phyloP scores from a whole-genome alignment of 345 rosid genomes.

The Citrus glauca region DNA sequence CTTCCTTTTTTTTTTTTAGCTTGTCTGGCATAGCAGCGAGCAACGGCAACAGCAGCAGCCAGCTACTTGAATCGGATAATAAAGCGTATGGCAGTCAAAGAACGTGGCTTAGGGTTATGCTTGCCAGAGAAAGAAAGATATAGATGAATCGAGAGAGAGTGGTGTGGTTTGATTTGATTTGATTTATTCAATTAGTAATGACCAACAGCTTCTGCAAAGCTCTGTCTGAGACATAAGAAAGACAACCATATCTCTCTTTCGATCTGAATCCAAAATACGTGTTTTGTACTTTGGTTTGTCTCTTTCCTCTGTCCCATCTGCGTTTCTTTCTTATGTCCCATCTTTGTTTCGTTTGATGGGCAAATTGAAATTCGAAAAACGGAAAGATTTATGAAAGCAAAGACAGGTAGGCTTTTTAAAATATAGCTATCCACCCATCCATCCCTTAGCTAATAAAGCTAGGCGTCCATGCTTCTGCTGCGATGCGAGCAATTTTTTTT shows the following conservation, averaged over 20 bases:
- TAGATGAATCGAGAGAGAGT: not conserved
- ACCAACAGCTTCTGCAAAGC: not conserved
- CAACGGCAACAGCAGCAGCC: not conserved
- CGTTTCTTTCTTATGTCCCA: not conserved
- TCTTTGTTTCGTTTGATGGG: not conserved
- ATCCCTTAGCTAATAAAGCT: not conserved
- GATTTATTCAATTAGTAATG: not conserved
- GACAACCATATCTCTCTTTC: not conserved
- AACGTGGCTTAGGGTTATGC: constrained; percentile 39
- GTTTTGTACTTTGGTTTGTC: constrained; percentile 15
- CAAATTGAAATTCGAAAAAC: not conserved
- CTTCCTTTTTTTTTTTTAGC: not conserved
- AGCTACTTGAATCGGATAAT: constrained; percentile 14
- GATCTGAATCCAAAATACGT: not conserved
- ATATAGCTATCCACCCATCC: not conserved
- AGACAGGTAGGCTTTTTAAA: no score
- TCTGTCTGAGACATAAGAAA: no score
- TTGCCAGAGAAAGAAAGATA: constrained; percentile 14
- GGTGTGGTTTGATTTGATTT: not conserved
- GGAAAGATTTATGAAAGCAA: no score
- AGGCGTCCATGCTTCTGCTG: no score
- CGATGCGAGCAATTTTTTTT: no score
- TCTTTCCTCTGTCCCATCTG: not conserved
- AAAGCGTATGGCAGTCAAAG: constrained; percentile 30
- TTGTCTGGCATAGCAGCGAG: no score